Evolutionary conservation across 176 grass and related monocot genomes (phyloP), one percentile per base, ranked within the genome.

Genomic region (Oryza coarctata): DNA sequence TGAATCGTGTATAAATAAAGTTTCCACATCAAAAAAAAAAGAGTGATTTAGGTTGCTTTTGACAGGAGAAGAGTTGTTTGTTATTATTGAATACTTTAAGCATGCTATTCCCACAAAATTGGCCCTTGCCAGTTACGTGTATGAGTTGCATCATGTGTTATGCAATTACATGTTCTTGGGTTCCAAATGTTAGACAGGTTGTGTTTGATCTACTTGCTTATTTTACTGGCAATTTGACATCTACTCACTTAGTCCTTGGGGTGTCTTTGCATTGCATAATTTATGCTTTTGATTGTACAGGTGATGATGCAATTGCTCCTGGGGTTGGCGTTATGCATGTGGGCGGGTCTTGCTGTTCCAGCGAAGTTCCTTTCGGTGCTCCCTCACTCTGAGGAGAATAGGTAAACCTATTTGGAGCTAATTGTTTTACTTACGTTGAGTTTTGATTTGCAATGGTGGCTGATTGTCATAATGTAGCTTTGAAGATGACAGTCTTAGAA

Each of bases 351-450:
- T 32, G 70, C 91, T 72, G 91, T 90, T 57, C 96, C 96, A 33
- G 57, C 82, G 0, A 99, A 95, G 44, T 95, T 94, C 41, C 81
- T 66, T 72, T 99, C 93, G 0, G 90, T 95, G 68, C 77, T 95
- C 33, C 91, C 93, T 35, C 88, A 95, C 70, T 99, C 96, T 0
- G 93, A 99, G 66, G 96, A 93, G 83, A 99, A 99, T 85, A 99
- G 93, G 93, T 95, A 73, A 29, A 50, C 31, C 30, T 39, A 50
- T 32, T 72, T 87, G 52, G 12, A 34, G 44, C 26, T 65, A 18
- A 38, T 0, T 23, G 13, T 12, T 57, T 15, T 29, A n/a, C 15
- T 38, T 22, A 11, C 5, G 9, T 68, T 2, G 1, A 70, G 0
- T 49, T 50, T 32, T 80, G 9, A 35, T 25, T 14, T 73, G 18